phyloP scores from a whole-genome alignment of 805 yeast genomes.

The Nakazawaea populi region DNA sequence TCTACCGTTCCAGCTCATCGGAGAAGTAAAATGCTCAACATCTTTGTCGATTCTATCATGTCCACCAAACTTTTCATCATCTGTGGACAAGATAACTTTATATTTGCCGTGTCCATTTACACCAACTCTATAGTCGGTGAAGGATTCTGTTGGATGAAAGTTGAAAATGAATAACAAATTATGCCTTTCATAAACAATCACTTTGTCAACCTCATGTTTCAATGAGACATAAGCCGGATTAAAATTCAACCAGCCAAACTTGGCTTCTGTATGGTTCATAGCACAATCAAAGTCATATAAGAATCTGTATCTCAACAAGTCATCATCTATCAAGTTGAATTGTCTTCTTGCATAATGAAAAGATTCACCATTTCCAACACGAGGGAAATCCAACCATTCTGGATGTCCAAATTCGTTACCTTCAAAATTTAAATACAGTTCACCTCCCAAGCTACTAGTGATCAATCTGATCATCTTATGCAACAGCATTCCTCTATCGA shows the following conservation, averaged over 20 bases:
- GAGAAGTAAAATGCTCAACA: constrained; percentile 58
- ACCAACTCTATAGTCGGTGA: constrained; percentile 86
- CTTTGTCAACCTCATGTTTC: constrained; percentile 85
- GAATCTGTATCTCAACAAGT: constrained; percentile 70
- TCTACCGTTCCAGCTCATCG: constrained; percentile 76
- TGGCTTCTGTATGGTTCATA: constrained; percentile 71
- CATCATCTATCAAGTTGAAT: constrained; percentile 80
- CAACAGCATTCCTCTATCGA: constrained; percentile 85
- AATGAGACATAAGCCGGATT: constrained; percentile 80
- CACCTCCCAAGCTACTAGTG: constrained; percentile 93
- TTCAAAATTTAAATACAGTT: constrained; percentile 92
- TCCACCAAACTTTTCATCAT: constrained; percentile 71
- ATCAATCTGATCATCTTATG: constrained; percentile 87
- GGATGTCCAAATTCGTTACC: constrained; percentile 99
- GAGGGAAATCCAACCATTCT: constrained; percentile 97
- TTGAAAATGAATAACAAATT: constrained; percentile 83
- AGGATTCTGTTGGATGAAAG: constrained; percentile 82
- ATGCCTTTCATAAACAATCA: constrained; percentile 82
- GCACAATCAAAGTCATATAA: constrained; percentile 80
- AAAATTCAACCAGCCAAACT: constrained; percentile 64
- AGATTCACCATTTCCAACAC: constrained; percentile 80
- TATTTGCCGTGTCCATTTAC: constrained; percentile 76
- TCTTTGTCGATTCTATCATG: constrained; percentile 63
- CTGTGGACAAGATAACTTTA: constrained; percentile 69
- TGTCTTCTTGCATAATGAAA: constrained; percentile 95